phyloP scores from a whole-genome alignment of 805 yeast genomes.

The Cyberlindnera subsufficiens region DNA sequence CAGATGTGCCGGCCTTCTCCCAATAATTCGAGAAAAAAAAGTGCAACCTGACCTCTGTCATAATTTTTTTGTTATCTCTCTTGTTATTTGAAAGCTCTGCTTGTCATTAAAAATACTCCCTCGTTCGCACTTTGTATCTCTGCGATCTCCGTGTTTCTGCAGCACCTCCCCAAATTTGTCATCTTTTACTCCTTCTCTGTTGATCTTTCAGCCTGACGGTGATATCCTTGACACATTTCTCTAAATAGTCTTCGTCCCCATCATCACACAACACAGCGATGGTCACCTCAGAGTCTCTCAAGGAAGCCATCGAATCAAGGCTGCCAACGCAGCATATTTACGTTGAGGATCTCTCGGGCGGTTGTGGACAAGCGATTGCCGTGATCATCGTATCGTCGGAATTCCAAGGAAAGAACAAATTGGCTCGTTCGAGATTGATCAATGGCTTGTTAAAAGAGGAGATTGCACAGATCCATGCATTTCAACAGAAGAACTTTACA shows the following conservation, averaged over 20 bases:
- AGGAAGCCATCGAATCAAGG: slow-evolving; percentile 44
- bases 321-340: slow-evolving; percentile 62
- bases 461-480: slow-evolving; percentile 85
- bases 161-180: too few relatives aligned
- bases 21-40: too few relatives aligned
- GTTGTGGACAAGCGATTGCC: slow-evolving; percentile 98
- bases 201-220: too few relatives aligned
- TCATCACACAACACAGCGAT: slow-evolving; percentile 1
- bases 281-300: slow-evolving; percentile 34
- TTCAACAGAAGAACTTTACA: slow-evolving; percentile 87
- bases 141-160: too few relatives aligned
- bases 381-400: slow-evolving; percentile 73
- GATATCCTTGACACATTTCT: neutral
- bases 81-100: too few relatives aligned
- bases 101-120: too few relatives aligned
- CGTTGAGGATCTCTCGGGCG: slow-evolving; percentile 69
- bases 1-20: too few relatives aligned
- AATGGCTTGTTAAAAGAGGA: slow-evolving; percentile 78
- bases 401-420: slow-evolving; percentile 77
- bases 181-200: too few relatives aligned
- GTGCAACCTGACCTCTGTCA: too few relatives aligned
- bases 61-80: too few relatives aligned
- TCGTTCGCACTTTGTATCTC: too few relatives aligned
- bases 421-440: slow-evolving; percentile 82
- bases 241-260: neutral